phyloP scores from a whole-genome alignment of 345 rosid genomes.

The Bruguiera gymnorhiza region DNA sequence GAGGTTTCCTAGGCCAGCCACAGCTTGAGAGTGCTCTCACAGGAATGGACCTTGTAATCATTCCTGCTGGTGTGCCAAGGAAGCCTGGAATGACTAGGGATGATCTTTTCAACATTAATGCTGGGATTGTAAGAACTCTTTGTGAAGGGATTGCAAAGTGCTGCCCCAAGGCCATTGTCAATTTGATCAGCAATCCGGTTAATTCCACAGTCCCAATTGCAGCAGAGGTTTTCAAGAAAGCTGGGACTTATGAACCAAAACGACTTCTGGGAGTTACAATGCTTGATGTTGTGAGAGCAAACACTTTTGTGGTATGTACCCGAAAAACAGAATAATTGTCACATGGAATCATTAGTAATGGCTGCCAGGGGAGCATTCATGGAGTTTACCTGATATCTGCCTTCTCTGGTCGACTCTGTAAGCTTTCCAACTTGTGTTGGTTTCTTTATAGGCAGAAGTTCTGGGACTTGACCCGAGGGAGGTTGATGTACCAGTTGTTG shows the following conservation, averaged over 20 bases:
- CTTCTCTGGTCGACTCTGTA: too few relatives aligned
- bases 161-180: conserved; percentile 60
- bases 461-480: conserved; percentile 29
- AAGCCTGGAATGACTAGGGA: conserved; percentile 81
- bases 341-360: background rate
- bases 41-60: conserved; percentile 60
- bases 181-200: conserved; percentile 74
- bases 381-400: too few relatives aligned
- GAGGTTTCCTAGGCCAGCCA: conserved; percentile 29
- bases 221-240: conserved; percentile 69
- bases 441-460: conserved; percentile 23
- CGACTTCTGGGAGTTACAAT: conserved; percentile 69
- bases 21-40: conserved; percentile 36
- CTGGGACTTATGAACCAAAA: conserved; percentile 66
- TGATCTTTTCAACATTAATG: conserved; percentile 66
- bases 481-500: conserved; percentile 31
- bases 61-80: conserved; percentile 76
- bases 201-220: conserved; percentile 82
- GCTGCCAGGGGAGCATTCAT: too few relatives aligned
- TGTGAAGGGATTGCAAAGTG: conserved; percentile 54
- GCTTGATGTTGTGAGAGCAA: conserved; percentile 72
- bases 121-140: conserved; percentile 46
- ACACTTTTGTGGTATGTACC: conserved; percentile 39
- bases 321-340: background rate
- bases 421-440: background rate